Percentiles rank a stretch among this genome's conserved stretches.
phyloP scores from a whole-genome alignment of 768 basidiomycete genomes.

The Gyrodon lividus region DNA sequence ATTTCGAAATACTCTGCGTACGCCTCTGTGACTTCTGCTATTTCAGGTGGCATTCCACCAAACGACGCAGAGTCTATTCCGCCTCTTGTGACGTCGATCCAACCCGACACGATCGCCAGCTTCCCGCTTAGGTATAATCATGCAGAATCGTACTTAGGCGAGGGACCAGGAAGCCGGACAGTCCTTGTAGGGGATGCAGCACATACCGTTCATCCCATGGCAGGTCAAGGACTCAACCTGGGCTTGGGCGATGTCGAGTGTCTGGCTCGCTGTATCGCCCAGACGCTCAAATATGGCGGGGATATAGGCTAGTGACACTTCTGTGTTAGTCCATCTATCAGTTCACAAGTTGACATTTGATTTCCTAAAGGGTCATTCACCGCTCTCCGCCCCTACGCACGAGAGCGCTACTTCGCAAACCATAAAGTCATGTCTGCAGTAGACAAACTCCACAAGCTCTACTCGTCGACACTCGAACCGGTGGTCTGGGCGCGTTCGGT shows the following conservation, averaged over 20 bases:
- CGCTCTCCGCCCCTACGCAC: conserved; percentile 71
- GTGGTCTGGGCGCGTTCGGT: conserved; percentile 85
- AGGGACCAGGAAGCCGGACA: conserved; percentile 62
- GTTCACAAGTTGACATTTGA: conserved; percentile 2
- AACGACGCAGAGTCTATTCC: conserved; percentile 64
- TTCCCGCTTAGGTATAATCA: conserved; percentile 91
- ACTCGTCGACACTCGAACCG: conserved; percentile 61
- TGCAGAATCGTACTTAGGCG: conserved; percentile 82
- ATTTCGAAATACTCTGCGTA: conserved; percentile 65
- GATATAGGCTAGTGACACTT: conserved; percentile 70
- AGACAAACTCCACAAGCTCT: conserved; percentile 90
- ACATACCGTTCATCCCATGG: conserved; percentile 91
- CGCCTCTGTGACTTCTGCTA: conserved; percentile 42
- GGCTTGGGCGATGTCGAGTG: conserved; percentile 85
- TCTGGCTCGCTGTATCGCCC: conserved; percentile 63
- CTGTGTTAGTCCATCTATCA: background rate
- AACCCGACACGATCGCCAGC: conserved; percentile 73
- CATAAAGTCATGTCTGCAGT: conserved; percentile 81
- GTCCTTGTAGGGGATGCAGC: conserved; percentile 95
- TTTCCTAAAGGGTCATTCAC: conserved; percentile 62
- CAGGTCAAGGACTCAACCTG: conserved; percentile 93
- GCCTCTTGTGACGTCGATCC: conserved; percentile 70
- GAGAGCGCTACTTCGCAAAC: conserved; percentile 81
- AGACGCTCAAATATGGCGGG: conserved; percentile 58
- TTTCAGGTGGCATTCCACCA: conserved; percentile 54